A percentile compares a stretch with the other conserved stretches of the same genome.
phyloP scores from a whole-genome alignment of 805 yeast species.

The Tetrapisispora phaffii region DNA sequence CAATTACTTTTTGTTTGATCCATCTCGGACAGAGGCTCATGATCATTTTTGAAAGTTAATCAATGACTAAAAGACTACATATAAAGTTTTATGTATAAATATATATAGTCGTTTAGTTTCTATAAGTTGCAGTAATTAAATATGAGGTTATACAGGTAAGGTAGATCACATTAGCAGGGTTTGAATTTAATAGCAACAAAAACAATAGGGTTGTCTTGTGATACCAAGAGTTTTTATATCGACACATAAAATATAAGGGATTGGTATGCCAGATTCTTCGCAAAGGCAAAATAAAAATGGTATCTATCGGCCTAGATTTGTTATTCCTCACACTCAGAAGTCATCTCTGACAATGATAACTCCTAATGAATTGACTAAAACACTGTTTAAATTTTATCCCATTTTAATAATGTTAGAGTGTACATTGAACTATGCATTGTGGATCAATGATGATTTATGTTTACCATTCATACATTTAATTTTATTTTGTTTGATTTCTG shows the following conservation, averaged over 20 bases:
- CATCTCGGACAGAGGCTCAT: too few relatives aligned
- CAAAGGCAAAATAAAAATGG: not conserved
- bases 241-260: not conserved
- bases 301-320: not conserved
- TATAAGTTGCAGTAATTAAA: too few relatives aligned
- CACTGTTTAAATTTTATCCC: conserved; percentile 22
- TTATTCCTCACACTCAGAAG: conserved; percentile 9
- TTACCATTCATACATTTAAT: conserved; percentile 21
- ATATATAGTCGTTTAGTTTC: too few relatives aligned
- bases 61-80: too few relatives aligned
- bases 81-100: too few relatives aligned
- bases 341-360: conserved; percentile 15
- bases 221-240: too few relatives aligned
- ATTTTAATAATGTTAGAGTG: conserved; percentile 21
- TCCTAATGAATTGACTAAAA: conserved; percentile 14
- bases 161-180: too few relatives aligned
- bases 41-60: too few relatives aligned
- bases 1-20: too few relatives aligned
- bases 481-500: conserved; percentile 10
- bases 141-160: too few relatives aligned
- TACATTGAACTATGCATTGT: conserved; percentile 18
- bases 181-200: not conserved
- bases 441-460: conserved; percentile 22
- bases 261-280: not conserved
- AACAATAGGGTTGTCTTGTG: too few relatives aligned